Base-by-base conservation (phyloP, 805 yeast species). In the Clavispora fructus region DNA sequence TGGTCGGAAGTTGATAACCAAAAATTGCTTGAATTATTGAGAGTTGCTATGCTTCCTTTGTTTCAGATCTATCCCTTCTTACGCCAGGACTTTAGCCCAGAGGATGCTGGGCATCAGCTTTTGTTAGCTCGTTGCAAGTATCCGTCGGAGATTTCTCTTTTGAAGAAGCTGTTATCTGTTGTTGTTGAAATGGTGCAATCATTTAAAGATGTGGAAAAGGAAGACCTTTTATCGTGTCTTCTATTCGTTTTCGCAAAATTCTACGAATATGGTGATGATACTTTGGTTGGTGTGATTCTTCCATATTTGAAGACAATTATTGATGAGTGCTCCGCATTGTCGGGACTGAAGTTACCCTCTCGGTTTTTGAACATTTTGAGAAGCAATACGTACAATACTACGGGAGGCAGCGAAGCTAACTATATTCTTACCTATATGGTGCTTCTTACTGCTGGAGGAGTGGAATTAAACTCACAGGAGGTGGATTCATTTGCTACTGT, bases 21-120 rank as follows among this genome's bases (percentile, higher is more conserved):
- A 7, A 88, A 87, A 57, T 66, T 89, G 39, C 88, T 92, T 62
- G 97, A 92, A 59, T 69, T 91, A 25, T 65, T 90, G 42, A 73
- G 96, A 51, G 75, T 90, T 6, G 77, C 79, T 14, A 72, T 86
- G 68, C 70, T 83, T 17, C 83, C 87, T 0, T 65, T 90, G 14
- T 75, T 83, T 26, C 73, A 70, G 28, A 65, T 76, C 8, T 64
- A 85, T 38, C 91, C 95, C 8, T 77, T 81, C 43, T 67, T 83
- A 35, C 74, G 77, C 46, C 75, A 73, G 27, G 75, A 71, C 35
- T 74, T 59, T 45, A 67, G 75, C 41, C 53, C 63, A 10, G 54
- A 51, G 9, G 60, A 61, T 26, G 55, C 52, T 12, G 39, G 60
- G 0, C 61, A 59, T n/a, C 58, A 63, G 37, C 55, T 64, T 35